phyloP scores from a whole-genome alignment of 441 rosid genomes.

The Euphorbia celastroides region DNA sequence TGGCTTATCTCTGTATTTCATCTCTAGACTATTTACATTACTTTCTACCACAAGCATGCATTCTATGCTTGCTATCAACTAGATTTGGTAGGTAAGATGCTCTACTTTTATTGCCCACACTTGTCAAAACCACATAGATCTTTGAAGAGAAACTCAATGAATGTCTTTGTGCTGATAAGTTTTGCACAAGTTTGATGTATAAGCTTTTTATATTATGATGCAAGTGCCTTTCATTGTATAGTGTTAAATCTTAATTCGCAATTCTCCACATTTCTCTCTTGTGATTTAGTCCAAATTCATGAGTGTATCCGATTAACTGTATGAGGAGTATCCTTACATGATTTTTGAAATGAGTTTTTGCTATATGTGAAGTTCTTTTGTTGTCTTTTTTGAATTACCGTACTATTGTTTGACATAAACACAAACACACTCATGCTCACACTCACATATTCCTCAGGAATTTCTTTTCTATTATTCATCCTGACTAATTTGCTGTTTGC shows the following conservation, averaged over 20 bases:
- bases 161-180: not conserved
- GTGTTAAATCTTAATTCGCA: not conserved
- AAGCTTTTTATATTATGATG: not conserved
- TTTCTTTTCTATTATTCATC: not conserved
- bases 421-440: too few relatives aligned
- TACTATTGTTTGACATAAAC: not conserved
- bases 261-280: constrained; percentile 6
- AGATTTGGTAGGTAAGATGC: not conserved
- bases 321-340: not conserved
- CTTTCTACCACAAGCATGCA: not conserved
- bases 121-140: not conserved
- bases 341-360: not conserved
- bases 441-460: not conserved
- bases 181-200: not conserved
- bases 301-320: not conserved
- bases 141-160: not conserved
- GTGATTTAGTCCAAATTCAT: not conserved
- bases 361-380: not conserved
- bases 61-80: not conserved
- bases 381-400: not conserved
- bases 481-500: constrained; percentile 2
- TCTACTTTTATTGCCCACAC: not conserved
- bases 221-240: constrained; percentile 2
- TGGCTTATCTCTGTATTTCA: not conserved
- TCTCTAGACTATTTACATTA: not conserved